These are phyloP conservation scores for Ustilago trichophora DNA, from an alignment of 1,284 basidiomycete species.

Conservation along the genomic window DNA sequence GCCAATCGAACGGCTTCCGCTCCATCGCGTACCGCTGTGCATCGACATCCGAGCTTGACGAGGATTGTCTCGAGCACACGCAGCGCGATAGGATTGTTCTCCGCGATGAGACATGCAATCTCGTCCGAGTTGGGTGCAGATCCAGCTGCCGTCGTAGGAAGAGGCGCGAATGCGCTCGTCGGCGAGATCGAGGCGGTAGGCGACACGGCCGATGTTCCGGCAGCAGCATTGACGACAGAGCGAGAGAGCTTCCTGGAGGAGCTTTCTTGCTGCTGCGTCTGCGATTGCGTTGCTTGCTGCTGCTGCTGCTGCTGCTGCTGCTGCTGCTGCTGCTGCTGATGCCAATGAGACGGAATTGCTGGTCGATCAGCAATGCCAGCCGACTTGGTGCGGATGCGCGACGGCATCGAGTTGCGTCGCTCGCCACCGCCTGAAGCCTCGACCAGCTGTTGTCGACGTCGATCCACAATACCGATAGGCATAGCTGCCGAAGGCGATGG, in stretches of 20 bases:
- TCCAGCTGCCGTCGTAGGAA: conserved; percentile 3
- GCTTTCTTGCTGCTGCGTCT: conserved; percentile 4
- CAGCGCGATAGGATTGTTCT: conserved; percentile 85
- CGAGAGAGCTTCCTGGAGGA: conserved; percentile 15
- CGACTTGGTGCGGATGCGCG: conserved; percentile 85
- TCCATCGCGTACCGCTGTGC: conserved; percentile 91
- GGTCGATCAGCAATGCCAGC: conserved; percentile 67
- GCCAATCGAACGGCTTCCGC: conserved; percentile 95
- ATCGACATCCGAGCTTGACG: conserved; percentile 88
- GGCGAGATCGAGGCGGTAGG: conserved; percentile 28
- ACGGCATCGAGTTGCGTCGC: conserved; percentile 86
- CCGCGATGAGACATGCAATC: conserved; percentile 90
- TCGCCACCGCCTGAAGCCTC: conserved; percentile 69
- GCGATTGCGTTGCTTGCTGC: not conserved
- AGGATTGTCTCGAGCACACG: conserved; percentile 82
- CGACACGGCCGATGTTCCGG: conserved; percentile 5
- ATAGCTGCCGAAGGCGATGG: conserved; percentile 29
- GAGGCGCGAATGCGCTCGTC: conserved; percentile 9
- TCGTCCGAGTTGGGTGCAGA: conserved; percentile 61
- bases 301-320: too few species aligned
- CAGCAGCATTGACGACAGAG: conserved; percentile 3
- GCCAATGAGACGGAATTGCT: conserved; percentile 35
- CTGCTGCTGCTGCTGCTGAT: too few species aligned
- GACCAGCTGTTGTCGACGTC: conserved; percentile 68
- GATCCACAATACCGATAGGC: conserved; percentile 43